Evolutionary conservation across 371 early-diverging fungal genomes (phyloP).

Genomic region (Mortierella sp.): DNA sequence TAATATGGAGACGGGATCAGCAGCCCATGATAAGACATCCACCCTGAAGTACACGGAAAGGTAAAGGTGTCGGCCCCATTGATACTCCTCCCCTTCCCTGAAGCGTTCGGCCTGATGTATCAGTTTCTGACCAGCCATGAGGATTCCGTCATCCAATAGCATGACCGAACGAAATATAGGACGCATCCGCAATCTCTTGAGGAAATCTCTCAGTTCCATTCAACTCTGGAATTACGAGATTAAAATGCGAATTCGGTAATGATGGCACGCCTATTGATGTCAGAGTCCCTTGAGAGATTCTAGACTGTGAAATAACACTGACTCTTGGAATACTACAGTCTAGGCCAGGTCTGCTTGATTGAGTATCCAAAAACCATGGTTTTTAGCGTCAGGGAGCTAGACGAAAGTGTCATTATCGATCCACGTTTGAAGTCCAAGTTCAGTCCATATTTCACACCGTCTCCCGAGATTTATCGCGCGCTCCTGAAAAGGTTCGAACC

Average conservation of each 20-base stretch:
- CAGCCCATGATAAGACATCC: background rate
- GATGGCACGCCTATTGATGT: background rate
- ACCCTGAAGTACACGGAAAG: slow-evolving; percentile 30
- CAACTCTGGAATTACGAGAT: slow-evolving; percentile 32
- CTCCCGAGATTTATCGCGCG: slow-evolving; percentile 1
- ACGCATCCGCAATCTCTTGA: slow-evolving; percentile 17
- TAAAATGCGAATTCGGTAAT: slow-evolving; percentile 46
- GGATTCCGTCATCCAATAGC: slow-evolving; percentile 9
- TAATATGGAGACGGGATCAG: background rate
- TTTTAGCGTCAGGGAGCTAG: slow-evolving; percentile 16
- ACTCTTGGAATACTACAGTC: slow-evolving; percentile 8
- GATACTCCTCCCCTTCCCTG: too few species aligned
- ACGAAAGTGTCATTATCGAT: slow-evolving; percentile 14
- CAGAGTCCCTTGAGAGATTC: background rate
- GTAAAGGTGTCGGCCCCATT: slow-evolving; percentile 1
- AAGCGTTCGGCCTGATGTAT: too few species aligned
- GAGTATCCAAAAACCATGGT: slow-evolving; percentile 9
- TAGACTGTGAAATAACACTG: background rate
- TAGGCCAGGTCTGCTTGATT: slow-evolving; percentile 25
- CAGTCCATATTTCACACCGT: slow-evolving; percentile 22
- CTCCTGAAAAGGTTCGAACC: slow-evolving; percentile 15
- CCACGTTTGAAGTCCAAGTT: slow-evolving; percentile 24
- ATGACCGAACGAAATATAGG: slow-evolving; percentile 23
- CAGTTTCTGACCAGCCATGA: too few species aligned
- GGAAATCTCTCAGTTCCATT: slow-evolving; percentile 14